A percentile compares a stretch with the other conserved stretches of the same genome.
phyloP scores from a whole-genome alignment of 345 rosid genomes.

The Euphorbia tirucalli region DNA sequence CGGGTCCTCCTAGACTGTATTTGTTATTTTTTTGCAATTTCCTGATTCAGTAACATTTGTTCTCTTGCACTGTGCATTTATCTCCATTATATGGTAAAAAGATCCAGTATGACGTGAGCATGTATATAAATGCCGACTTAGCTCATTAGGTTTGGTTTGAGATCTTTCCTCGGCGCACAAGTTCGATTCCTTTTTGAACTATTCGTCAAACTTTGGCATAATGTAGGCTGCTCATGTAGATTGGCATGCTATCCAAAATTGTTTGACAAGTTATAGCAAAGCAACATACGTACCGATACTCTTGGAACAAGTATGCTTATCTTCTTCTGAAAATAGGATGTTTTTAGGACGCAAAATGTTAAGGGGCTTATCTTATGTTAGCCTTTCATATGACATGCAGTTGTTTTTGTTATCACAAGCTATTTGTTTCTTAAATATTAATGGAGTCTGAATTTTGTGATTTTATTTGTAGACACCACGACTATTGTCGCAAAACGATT shows the following conservation, averaged over 20 bases:
- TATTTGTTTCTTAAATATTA: no score
- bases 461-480: conserved; percentile 58
- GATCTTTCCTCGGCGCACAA: not conserved
- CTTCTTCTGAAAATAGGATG: no score
- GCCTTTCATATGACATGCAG: not conserved
- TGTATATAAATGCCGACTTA: not conserved
- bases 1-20: not conserved
- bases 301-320: no score
- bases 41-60: not conserved
- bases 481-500: conserved; percentile 61
- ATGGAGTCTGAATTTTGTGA: not conserved
- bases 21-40: not conserved
- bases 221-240: not conserved
- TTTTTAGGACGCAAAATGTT: no score
- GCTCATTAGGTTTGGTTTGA: not conserved
- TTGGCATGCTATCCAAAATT: no score
- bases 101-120: no score
- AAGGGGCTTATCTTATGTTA: no score
- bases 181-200: not conserved
- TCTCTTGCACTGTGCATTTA: no score
- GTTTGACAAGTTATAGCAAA: no score
- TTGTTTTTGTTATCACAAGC: not conserved
- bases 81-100: no score
- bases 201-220: not conserved
- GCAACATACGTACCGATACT: no score